phyloP scores from a whole-genome alignment of 306 rosid genomes.

The Sechiopsis laciniata region DNA sequence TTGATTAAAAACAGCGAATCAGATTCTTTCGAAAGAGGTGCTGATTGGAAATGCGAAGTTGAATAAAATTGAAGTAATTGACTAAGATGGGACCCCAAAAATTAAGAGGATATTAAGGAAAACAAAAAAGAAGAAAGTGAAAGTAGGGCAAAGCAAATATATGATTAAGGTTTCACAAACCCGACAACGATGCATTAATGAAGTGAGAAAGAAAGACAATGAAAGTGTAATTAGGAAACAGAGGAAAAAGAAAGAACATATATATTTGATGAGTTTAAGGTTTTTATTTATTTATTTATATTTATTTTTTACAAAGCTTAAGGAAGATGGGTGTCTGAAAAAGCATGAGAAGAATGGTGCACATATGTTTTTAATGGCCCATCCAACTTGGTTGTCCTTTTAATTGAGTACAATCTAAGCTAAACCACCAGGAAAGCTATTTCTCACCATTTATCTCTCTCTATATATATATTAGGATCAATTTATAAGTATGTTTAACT shows the following conservation, averaged over 20 bases:
- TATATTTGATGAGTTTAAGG: slow-evolving; percentile 37
- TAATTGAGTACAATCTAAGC: slow-evolving; percentile 43
- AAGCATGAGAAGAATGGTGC: not conserved
- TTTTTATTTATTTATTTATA: too few relatives aligned
- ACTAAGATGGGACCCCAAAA: not conserved
- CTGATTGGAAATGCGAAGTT: not conserved
- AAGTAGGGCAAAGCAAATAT: not conserved
- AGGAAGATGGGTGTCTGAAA: slow-evolving; percentile 19
- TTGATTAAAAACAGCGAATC: not conserved
- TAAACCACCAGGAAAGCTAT: too few relatives aligned
- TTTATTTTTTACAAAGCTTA: slow-evolving; percentile 16
- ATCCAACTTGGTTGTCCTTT: slow-evolving; percentile 20
- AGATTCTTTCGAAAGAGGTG: not conserved
- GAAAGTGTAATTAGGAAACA: not conserved
- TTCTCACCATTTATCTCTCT: too few relatives aligned
- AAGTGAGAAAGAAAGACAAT: not conserved
- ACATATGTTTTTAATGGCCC: not conserved
- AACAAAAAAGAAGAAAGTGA: not conserved
- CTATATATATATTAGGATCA: too few relatives aligned
- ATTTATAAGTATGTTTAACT: too few relatives aligned
- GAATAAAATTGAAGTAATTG: not conserved
- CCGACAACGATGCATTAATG: not conserved
- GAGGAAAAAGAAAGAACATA: not conserved
- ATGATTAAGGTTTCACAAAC: slow-evolving; percentile 7
- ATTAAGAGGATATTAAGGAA: not conserved